phyloP scores from a whole-genome alignment of 2,329 filamentous ascomycete species.

The Neofusicoccum umdonicola region DNA sequence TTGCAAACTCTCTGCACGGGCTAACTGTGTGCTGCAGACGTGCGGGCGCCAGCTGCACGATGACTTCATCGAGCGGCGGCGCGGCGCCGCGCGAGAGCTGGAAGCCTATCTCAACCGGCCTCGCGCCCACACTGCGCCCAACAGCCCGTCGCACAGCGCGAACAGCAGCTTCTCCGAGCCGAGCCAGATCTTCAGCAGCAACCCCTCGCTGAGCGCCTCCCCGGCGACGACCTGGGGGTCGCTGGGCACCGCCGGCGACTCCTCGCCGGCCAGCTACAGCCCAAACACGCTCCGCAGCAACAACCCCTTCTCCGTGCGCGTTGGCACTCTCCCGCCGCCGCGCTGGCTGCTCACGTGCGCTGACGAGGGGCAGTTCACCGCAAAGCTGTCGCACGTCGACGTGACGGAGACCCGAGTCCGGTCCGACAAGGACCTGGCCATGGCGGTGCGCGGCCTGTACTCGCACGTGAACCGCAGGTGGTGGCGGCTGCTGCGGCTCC shows the following conservation, averaged over 20 bases:
- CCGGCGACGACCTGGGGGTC: constrained; percentile 30
- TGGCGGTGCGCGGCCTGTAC: constrained; percentile 34
- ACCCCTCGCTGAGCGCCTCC: constrained; percentile 28
- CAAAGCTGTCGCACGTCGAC: constrained; percentile 39
- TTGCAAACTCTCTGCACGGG: background rate
- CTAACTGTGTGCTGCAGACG: constrained; percentile 21
- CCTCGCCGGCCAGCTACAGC: constrained; percentile 23
- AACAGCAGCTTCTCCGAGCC: constrained; percentile 19
- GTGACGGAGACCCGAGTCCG: constrained; percentile 31
- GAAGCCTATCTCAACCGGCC: constrained; percentile 39
- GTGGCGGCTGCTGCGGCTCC: constrained; percentile 32
- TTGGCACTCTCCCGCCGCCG: constrained; percentile 25
- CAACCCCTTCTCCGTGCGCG: constrained; percentile 28
- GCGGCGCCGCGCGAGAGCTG: constrained; percentile 38
- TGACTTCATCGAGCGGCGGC: constrained; percentile 37
- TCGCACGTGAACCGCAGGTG: constrained; percentile 32
- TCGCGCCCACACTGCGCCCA: constrained; percentile 25
- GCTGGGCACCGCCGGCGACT: constrained; percentile 22
- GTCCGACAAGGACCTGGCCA: constrained; percentile 37
- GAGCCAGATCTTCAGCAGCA: constrained; percentile 27
- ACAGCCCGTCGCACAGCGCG: constrained; percentile 27
- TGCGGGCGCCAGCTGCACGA: constrained; percentile 37
- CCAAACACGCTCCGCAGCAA: constrained; percentile 24
- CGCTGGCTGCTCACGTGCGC: constrained; percentile 39
- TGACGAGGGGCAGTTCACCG: constrained; percentile 36